Percentiles rank a stretch among this genome's conserved stretches.
Conservation (phyloP, 2,329 filamentous ascomycete genomes). For the Penicillium sp. region DNA sequence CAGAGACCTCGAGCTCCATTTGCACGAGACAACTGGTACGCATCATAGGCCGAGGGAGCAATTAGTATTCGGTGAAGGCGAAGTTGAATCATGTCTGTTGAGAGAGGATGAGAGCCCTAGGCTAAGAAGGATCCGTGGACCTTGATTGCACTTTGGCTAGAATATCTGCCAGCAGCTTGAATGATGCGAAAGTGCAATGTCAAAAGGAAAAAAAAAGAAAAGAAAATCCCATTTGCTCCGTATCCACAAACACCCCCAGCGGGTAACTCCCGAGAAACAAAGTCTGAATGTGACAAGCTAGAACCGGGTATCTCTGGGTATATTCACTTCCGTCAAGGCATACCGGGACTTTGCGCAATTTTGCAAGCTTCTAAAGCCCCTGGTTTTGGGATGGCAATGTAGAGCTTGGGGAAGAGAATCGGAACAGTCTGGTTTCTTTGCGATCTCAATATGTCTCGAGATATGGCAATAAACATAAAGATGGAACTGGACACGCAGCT, state of each 20-base stretch:
- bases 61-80: not conserved
- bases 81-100: not conserved
- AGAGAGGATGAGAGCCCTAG: not conserved
- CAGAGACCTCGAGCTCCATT: not conserved
- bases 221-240: not conserved
- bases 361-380: not conserved
- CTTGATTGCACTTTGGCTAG: not conserved
- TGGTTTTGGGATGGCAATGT: not conserved
- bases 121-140: not conserved
- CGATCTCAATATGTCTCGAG: conserved; percentile 3
- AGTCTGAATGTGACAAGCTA: not conserved
- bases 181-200: not conserved
- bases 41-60: not conserved
- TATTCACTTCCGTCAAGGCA: not conserved
- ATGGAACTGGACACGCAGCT: not conserved
- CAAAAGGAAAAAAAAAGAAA: not conserved
- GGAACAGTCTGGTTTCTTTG: conserved; percentile 1
- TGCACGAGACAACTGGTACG: not conserved
- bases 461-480: conserved; percentile 1
- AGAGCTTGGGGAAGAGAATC: not conserved
- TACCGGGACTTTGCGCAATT: no score
- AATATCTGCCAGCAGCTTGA: not conserved
- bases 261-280: not conserved
- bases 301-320: not conserved
- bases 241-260: not conserved